These are phyloP conservation scores for Fusarium luffae DNA, from an alignment of 2,329 filamentous ascomycete species.

Conservation along the genomic window DNA sequence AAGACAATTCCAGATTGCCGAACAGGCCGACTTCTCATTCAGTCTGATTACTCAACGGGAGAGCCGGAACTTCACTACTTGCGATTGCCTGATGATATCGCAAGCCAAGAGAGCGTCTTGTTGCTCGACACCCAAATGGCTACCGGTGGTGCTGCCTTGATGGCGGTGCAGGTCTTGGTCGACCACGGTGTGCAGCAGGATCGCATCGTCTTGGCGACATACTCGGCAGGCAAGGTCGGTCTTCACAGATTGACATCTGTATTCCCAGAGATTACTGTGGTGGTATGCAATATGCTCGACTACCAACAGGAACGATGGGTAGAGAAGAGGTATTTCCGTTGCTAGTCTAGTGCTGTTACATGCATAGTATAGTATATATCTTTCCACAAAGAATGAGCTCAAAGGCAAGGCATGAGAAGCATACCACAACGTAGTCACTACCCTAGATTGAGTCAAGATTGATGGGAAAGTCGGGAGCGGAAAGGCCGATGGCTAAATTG, in stretches of 20 bases:
- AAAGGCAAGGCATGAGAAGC: neutral
- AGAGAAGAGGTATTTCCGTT: slow-evolving; percentile 90
- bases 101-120: slow-evolving; percentile 81
- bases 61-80: slow-evolving; percentile 95
- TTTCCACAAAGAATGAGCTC: neutral
- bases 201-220: slow-evolving; percentile 91
- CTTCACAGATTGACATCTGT: slow-evolving; percentile 87
- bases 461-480: neutral
- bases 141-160: slow-evolving; percentile 84
- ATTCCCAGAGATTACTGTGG: slow-evolving; percentile 87
- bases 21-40: slow-evolving; percentile 89
- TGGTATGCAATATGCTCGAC: slow-evolving; percentile 83
- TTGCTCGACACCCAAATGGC: slow-evolving; percentile 95
- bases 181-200: slow-evolving; percentile 90
- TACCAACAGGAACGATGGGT: slow-evolving; percentile 91
- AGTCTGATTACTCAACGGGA: slow-evolving; percentile 84
- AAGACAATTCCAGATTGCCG: slow-evolving; percentile 93
- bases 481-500: slow-evolving; percentile 4
- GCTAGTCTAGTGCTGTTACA: slow-evolving; percentile 56
- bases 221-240: slow-evolving; percentile 85
- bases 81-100: slow-evolving; percentile 79
- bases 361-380: slow-evolving; percentile 22
- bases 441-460: slow-evolving; percentile 8
- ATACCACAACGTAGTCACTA: neutral
- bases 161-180: slow-evolving; percentile 95